These are phyloP conservation scores for Parastagonospora avenae DNA, from an alignment of 2,329 filamentous ascomycete genomes.

Conservation along the genomic window DNA sequence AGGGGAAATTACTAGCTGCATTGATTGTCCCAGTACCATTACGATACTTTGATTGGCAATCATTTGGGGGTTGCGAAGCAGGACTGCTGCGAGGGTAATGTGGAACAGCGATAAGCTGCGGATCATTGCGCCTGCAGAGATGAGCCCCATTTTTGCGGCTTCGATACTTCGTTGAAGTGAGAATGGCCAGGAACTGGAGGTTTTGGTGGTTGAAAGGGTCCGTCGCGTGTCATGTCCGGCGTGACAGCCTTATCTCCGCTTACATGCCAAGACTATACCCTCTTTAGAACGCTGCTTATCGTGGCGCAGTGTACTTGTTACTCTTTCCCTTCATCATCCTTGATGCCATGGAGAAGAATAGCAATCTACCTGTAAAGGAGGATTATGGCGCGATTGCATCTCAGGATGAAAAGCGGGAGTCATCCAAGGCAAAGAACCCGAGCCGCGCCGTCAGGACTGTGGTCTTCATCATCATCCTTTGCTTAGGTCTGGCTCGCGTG, in stretches of 20 bases:
- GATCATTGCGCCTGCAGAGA: constrained; percentile 81
- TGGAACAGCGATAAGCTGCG: constrained; percentile 83
- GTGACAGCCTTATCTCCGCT: constrained; percentile 21
- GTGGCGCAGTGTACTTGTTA: not conserved
- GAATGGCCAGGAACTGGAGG: not conserved
- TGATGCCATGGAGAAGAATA: constrained; percentile 13
- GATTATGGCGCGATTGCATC: not conserved
- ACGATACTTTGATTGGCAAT: constrained; percentile 82
- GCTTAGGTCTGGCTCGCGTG: not conserved
- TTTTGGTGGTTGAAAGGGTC: constrained; percentile 5
- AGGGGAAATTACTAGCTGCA: constrained; percentile 70
- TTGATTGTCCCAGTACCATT: constrained; percentile 79
- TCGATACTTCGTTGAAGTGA: not conserved
- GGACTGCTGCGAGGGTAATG: constrained; percentile 80
- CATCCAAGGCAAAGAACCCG: not conserved
- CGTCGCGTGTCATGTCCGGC: constrained; percentile 14
- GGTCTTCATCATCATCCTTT: constrained; percentile 11
- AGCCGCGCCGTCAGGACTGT: constrained; percentile 2
- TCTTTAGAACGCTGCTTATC: not conserved
- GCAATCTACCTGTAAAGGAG: not conserved
- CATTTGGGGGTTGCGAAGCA: constrained; percentile 73
- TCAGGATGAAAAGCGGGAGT: not conserved
- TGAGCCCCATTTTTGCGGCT: constrained; percentile 69
- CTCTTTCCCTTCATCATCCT: not conserved
- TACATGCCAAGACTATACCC: constrained; percentile 8